Percentiles rank a stretch among this genome's conserved stretches.
These are phyloP conservation scores for Secale cereale DNA, from an alignment of 176 grass and related monocot genomes.

Conservation along the genomic window DNA sequence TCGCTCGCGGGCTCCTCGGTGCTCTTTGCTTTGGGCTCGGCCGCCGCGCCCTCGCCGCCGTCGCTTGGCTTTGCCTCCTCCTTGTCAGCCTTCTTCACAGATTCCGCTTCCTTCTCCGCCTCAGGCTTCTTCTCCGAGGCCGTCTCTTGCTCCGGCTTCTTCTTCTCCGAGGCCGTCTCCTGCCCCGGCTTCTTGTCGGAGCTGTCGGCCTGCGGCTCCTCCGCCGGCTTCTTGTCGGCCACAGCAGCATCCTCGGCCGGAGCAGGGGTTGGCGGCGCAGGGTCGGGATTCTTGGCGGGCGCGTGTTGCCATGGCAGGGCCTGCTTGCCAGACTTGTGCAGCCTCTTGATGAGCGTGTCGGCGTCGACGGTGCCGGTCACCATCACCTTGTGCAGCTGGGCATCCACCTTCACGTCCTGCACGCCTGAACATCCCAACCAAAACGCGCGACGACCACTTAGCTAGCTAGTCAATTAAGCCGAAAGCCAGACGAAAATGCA, in stretches of 20 bases:
- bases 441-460: neutral
- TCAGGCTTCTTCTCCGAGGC: neutral
- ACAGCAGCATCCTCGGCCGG: slow-evolving; percentile 3
- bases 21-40: slow-evolving; percentile 35
- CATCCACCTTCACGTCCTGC: slow-evolving; percentile 49
- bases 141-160: neutral
- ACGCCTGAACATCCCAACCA: slow-evolving; percentile 46
- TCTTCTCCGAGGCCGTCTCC: slow-evolving; percentile 31
- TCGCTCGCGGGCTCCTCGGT: slow-evolving; percentile 27
- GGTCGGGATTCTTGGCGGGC: slow-evolving; percentile 14
- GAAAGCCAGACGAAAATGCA: neutral
- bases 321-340: slow-evolving; percentile 73
- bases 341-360: slow-evolving; percentile 43
- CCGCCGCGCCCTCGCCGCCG: slow-evolving; percentile 12
- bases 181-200: slow-evolving; percentile 26
- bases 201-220: slow-evolving; percentile 23
- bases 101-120: slow-evolving; percentile 27
- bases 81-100: slow-evolving; percentile 3
- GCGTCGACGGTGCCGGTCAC: slow-evolving; percentile 55
- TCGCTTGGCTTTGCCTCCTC: slow-evolving; percentile 13
- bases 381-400: slow-evolving; percentile 65
- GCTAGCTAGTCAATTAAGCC: neutral
- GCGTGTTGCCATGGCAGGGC: slow-evolving; percentile 45
- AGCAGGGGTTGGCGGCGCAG: neutral
- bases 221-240: slow-evolving; percentile 27